phyloP scores from a whole-genome alignment of 2,329 filamentous ascomycete genomes.

The Cercospora citrullina region DNA sequence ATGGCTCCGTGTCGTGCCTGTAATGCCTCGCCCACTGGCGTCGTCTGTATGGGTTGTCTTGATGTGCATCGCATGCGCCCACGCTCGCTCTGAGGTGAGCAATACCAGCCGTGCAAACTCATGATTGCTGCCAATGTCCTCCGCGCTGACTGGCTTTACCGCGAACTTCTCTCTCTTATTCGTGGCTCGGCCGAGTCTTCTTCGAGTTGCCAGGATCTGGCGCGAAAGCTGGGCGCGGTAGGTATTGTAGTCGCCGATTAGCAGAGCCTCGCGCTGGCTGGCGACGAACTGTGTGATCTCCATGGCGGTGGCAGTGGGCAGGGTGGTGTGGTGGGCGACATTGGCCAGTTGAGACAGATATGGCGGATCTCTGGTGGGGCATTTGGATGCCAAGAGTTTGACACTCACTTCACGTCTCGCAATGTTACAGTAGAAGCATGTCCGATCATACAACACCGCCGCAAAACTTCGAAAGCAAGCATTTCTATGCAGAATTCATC shows the following conservation, averaged over 20 bases:
- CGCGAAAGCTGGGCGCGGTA: constrained; percentile 80
- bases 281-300: constrained; percentile 86
- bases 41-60: constrained; percentile 80
- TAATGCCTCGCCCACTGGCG: constrained; percentile 68
- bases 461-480: too few relatives aligned
- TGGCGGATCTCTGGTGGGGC: constrained; percentile 2
- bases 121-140: constrained; percentile 71
- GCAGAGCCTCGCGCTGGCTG: constrained; percentile 76
- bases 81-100: constrained; percentile 84
- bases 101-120: constrained; percentile 81
- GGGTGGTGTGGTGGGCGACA: background rate
- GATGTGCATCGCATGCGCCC: constrained; percentile 95
- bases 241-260: constrained; percentile 83
- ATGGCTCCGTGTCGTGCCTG: constrained; percentile 77
- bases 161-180: constrained; percentile 84
- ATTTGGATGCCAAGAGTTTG: background rate
- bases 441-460: too few relatives aligned
- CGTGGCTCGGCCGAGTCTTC: constrained; percentile 79
- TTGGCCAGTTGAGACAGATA: constrained; percentile 4
- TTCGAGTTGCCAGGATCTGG: constrained; percentile 78
- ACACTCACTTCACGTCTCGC: background rate
- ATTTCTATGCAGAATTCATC: too few relatives aligned
- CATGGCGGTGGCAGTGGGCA: constrained; percentile 55
- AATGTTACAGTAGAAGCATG: background rate
- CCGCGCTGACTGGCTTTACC: constrained; percentile 69